A percentile compares a stretch with the other conserved stretches of the same genome.
Evolutionary conservation across 116 monocot species (phyloP).

Genomic region (Posidonia oceanica): DNA sequence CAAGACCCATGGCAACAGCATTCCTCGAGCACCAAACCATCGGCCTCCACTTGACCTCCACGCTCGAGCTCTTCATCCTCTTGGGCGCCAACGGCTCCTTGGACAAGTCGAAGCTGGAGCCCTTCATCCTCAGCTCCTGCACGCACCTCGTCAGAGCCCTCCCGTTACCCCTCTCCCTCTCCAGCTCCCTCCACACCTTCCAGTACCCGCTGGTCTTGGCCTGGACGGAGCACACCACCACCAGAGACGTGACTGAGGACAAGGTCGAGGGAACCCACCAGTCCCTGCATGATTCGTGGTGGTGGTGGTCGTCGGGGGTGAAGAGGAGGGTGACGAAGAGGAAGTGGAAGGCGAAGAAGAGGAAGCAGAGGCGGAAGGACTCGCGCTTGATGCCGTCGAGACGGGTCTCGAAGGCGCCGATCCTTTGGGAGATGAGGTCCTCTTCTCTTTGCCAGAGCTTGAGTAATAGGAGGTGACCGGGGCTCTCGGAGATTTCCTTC

Average conservation of each 20-base stretch:
- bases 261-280: slow-evolving; percentile 66
- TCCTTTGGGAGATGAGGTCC: slow-evolving; percentile 27
- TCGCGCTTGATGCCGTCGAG: slow-evolving; percentile 41
- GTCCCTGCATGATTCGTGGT: slow-evolving; percentile 15
- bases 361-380: slow-evolving; percentile 59
- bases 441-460: slow-evolving; percentile 78
- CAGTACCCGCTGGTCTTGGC: slow-evolving; percentile 36
- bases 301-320: slow-evolving; percentile 19
- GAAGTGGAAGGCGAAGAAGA: slow-evolving; percentile 84
- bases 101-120: slow-evolving; percentile 67
- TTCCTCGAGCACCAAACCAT: slow-evolving; percentile 39
- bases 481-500: slow-evolving; percentile 60
- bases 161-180: slow-evolving; percentile 42
- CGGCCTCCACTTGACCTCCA: slow-evolving; percentile 50
- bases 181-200: slow-evolving; percentile 25
- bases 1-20: slow-evolving; percentile 29
- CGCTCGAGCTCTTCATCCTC: slow-evolving; percentile 68
- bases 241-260: slow-evolving; percentile 57
- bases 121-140: slow-evolving; percentile 94
- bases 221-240: slow-evolving; percentile 46
- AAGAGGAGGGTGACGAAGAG: slow-evolving; percentile 66
- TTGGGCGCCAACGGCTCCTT: slow-evolving; percentile 35
- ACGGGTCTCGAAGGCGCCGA: slow-evolving; percentile 32
- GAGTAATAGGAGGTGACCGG: slow-evolving; percentile 83
- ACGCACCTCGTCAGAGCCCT: slow-evolving; percentile 53